Conservation (phyloP, 768 basidiomycete species). For the Mycena capillaripes region DNA sequence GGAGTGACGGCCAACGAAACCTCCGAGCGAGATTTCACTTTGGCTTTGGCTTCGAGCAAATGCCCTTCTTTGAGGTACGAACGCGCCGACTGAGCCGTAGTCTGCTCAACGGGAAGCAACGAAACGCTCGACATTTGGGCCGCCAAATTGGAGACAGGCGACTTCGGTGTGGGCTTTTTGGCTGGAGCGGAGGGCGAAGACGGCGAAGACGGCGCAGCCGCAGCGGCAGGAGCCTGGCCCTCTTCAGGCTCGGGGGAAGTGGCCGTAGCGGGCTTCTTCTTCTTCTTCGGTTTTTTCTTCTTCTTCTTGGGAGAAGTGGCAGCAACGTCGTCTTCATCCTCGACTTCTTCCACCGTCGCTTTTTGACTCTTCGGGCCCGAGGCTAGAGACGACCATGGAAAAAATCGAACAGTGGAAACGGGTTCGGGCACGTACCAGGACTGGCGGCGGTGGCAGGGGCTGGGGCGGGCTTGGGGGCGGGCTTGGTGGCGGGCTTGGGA, state of each 20-base stretch:
- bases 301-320: conserved; percentile 71
- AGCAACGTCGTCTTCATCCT: conserved; percentile 72
- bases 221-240: conserved; percentile 32
- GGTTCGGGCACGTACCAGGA: not conserved
- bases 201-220: conserved; percentile 34
- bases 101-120: conserved; percentile 61
- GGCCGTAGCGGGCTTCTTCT: conserved; percentile 61
- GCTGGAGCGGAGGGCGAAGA: conserved; percentile 38
- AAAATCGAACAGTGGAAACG: not conserved
- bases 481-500: no score
- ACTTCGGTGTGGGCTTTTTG: conserved; percentile 40
- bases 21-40: conserved; percentile 79
- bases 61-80: conserved; percentile 74
- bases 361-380: conserved; percentile 50
- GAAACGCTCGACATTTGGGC: conserved; percentile 41
- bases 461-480: conserved; percentile 34
- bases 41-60: conserved; percentile 65
- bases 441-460: conserved; percentile 20
- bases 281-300: conserved; percentile 84
- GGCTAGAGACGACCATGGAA: not conserved
- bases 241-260: conserved; percentile 40
- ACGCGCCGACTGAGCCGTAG: conserved; percentile 75
- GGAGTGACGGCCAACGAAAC: conserved; percentile 63
- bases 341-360: conserved; percentile 79
- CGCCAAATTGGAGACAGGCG: conserved; percentile 31